Percentiles rank a stretch among this genome's conserved stretches.
Conservation (phyloP, 2,329 filamentous ascomycete species). For the Cladobotryum protrusum region DNA sequence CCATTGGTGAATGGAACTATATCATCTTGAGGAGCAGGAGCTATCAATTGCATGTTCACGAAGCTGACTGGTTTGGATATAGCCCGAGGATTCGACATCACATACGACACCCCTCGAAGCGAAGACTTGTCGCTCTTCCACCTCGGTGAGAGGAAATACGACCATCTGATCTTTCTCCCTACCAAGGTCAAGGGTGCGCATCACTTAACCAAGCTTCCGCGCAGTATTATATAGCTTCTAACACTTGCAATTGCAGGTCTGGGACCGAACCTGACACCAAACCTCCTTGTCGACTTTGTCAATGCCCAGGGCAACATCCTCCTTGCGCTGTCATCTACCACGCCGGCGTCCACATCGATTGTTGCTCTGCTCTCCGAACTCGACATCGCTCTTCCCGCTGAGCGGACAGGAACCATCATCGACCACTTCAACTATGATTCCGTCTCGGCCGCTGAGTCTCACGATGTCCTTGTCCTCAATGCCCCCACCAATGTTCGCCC, state of each 20-base stretch:
- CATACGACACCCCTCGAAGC: slow-evolving; percentile 78
- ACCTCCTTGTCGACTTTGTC: slow-evolving; percentile 81
- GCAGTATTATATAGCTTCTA: no score
- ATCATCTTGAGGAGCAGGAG: no score
- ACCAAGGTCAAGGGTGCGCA: slow-evolving; percentile 75
- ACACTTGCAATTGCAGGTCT: slow-evolving; percentile 50
- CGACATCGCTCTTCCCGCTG: slow-evolving; percentile 79
- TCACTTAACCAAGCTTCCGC: no score
- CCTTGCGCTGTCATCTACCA: slow-evolving; percentile 69
- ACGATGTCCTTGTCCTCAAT: slow-evolving; percentile 80
- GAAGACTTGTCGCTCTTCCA: slow-evolving; percentile 71
- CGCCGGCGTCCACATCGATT: slow-evolving; percentile 64
- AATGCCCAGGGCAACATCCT: slow-evolving; percentile 90
- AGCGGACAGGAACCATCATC: slow-evolving; percentile 78
- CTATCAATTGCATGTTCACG: no score
- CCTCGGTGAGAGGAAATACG: slow-evolving; percentile 81
- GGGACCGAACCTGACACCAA: slow-evolving; percentile 80
- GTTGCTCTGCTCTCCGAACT: slow-evolving; percentile 77
- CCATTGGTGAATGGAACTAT: neutral
- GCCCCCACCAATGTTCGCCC: slow-evolving; percentile 58
- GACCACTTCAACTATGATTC: slow-evolving; percentile 95
- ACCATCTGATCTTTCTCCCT: slow-evolving; percentile 85
- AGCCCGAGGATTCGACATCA: slow-evolving; percentile 79
- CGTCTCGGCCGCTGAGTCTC: slow-evolving; percentile 67
- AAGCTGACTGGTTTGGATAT: slow-evolving; percentile 19